Base-by-base conservation (phyloP, 805 yeast species). In the Starmera amethionina region DNA sequence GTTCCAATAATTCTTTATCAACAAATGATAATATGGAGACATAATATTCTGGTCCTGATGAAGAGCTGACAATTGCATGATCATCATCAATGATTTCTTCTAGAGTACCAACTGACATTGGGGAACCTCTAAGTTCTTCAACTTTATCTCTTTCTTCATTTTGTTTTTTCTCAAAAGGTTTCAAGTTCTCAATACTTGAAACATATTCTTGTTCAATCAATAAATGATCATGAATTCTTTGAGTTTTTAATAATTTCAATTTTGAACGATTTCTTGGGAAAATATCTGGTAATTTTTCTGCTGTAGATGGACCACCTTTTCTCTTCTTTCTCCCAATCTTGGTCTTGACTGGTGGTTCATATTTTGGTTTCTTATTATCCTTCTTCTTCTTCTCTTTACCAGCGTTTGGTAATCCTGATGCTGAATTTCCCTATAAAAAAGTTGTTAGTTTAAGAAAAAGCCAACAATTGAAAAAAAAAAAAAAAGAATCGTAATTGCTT, bases 81-180 rank as follows among this genome's bases (percentile, higher is more conserved):
- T 93, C 98, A 62, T 93, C 98, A 58, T 93, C 98, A 51, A 93
- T 86, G 46, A 93, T 86, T 67, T 93, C 98, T 60, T 93, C 98
- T 54, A 93, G 71, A 3, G 96, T 88, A 38, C 98, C 98, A 46
- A 93, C 83, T 33, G 95, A 82, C 84, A 93, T 82, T 42, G 98
- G 98, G 35, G 86, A 79, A 7, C 98, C 98, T 62, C 98, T 79
- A 55, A 93, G 75, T 51, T 89, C 97, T 58, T 93, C 97, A 42
- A 93, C 82, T 61, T 89, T 88, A 51, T 87, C 89, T 51, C 96
- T 74, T 63, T 93, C 98, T 61, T 93, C 98, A 22, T 87, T 94
- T 57, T 89, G 95, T 62, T 86, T 86, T 56, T 93, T 95, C 60
- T 93, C 97, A 34, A 95, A 87, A 8, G 97, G 97, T 57, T 89